These are phyloP conservation scores for Byssochlamys sp. DNA, from an alignment of 2,329 filamentous ascomycete genomes.

Conservation along the genomic window DNA sequence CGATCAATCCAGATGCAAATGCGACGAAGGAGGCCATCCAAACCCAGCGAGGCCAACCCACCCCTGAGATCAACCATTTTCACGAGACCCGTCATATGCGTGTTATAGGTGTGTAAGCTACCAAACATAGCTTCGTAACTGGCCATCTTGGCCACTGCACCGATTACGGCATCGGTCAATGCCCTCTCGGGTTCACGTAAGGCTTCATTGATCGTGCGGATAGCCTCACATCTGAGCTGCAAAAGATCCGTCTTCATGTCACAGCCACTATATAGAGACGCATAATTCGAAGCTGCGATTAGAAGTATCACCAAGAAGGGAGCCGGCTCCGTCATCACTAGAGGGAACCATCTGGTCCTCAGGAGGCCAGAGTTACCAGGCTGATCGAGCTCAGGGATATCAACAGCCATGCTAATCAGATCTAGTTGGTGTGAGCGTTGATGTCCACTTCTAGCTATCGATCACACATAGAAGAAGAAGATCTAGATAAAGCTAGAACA, in stretches of 20 bases:
- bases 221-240: slow-evolving; percentile 36
- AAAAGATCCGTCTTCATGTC: slow-evolving; percentile 24
- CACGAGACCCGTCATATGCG: slow-evolving; percentile 41
- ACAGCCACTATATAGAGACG: slow-evolving; percentile 16
- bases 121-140: slow-evolving; percentile 46
- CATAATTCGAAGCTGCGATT: slow-evolving; percentile 34
- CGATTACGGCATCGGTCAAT: slow-evolving; percentile 37
- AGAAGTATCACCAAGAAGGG: slow-evolving; percentile 35
- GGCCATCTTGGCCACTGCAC: slow-evolving; percentile 44
- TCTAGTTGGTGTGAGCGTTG: slow-evolving; percentile 15
- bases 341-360: slow-evolving; percentile 31
- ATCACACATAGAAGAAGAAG: neutral
- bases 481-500: neutral
- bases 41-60: slow-evolving; percentile 34
- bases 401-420: slow-evolving; percentile 29
- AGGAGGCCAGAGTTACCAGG: slow-evolving; percentile 24
- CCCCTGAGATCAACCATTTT: slow-evolving; percentile 38
- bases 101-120: slow-evolving; percentile 31
- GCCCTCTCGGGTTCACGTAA: slow-evolving; percentile 21
- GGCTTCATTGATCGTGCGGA: slow-evolving; percentile 35
- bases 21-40: slow-evolving; percentile 38
- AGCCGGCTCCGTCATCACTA: slow-evolving; percentile 32
- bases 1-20: slow-evolving; percentile 43
- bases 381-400: slow-evolving; percentile 35
- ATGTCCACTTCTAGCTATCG: neutral